Evolutionary conservation across 352 stramenopile species (phyloP), one percentile per base, ranked within the genome.

Genomic region (Phytophthora hybrid): DNA sequence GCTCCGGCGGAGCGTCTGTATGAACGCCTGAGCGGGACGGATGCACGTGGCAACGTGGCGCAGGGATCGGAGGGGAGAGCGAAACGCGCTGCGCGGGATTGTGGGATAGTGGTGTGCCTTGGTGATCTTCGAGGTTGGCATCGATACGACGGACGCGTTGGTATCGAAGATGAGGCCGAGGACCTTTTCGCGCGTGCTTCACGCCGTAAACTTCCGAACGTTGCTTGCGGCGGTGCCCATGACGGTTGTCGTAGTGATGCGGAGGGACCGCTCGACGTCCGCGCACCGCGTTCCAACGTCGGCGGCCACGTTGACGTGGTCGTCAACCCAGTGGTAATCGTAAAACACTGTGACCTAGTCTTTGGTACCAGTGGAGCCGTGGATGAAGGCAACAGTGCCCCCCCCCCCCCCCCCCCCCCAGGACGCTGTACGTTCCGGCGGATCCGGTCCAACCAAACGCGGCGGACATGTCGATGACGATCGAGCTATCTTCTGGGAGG

Each of bases 41-140:
- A 62, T 19, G 16, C 56, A 62, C n/a, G 56, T 37, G 11, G 56
- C 56, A 14, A 52, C 56, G 56, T 49, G 56, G 1, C 56, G 56
- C 7, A 62, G 56, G 14, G 37, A 52, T 19, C 34, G 34, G 11
- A 63, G n/a, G 5, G 39, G 21, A 3, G 19, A 53, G 10, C 37
- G 37, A 41, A 53, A 53, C 19, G 51, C 14, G 7, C 19, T 13
- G 18, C 18, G 44, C 14, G 44, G 3, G 14, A 41, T 8, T 14
- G 34, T 41, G 34, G 34, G 9, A 14, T 8, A 8, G 10, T 51
- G 44, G 6, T 55, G 9, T 18, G 55, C 54, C 23, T 61, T 61
- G 6, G 31, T 21, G 13, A 61, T 61, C n/a, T 61, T 49, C 16
- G 29, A 4, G 13, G 18, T 10, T 49, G 34, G 34, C 55, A 61